These are phyloP conservation scores for Polyplosphaeria fusca DNA, from an alignment of 495 filamentous ascomycete genomes.

Conservation along the genomic window DNA sequence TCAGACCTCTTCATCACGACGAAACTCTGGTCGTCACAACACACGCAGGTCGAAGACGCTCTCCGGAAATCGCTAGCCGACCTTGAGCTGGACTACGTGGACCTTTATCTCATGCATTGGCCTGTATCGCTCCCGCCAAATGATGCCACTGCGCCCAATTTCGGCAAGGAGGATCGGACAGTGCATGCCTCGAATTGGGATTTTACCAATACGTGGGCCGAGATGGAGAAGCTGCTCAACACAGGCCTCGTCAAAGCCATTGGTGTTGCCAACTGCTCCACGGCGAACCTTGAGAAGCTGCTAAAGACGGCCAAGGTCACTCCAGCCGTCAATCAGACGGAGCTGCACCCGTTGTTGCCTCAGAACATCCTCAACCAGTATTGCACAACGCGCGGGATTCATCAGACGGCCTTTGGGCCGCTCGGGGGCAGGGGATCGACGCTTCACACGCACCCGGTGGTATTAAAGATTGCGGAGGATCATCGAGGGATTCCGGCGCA, in stretches of 20 bases:
- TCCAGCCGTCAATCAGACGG: slow-evolving; percentile 21
- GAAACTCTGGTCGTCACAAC: slow-evolving; percentile 20
- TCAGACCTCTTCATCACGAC: slow-evolving; percentile 20
- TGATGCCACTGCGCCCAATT: not conserved
- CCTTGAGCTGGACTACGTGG: slow-evolving; percentile 14
- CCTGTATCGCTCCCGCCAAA: slow-evolving; percentile 14
- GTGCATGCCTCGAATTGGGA: slow-evolving; percentile 16
- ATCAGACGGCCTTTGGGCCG: slow-evolving; percentile 15
- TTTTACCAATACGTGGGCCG: slow-evolving; percentile 14
- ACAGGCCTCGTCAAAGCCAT: slow-evolving; percentile 13
- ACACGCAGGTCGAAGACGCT: slow-evolving; percentile 1
- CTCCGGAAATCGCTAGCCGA: slow-evolving; percentile 1
- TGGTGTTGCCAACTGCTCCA: slow-evolving; percentile 19
- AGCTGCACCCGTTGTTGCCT: slow-evolving; percentile 15
- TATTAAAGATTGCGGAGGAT: slow-evolving; percentile 36
- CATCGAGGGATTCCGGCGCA: slow-evolving; percentile 36
- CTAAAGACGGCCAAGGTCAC: slow-evolving; percentile 6
- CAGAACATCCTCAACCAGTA: slow-evolving; percentile 13
- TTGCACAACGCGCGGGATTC: slow-evolving; percentile 7
- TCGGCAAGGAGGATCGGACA: slow-evolving; percentile 7
- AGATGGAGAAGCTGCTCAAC: slow-evolving; percentile 19
- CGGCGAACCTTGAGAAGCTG: slow-evolving; percentile 6
- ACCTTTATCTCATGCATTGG: slow-evolving; percentile 24
- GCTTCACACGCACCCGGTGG: slow-evolving; percentile 13
- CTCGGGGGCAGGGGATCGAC: slow-evolving; percentile 15